Evolutionary conservation across 1,284 basidiomycete species (phyloP).

Genomic region (Malassezia dermatis): DNA sequence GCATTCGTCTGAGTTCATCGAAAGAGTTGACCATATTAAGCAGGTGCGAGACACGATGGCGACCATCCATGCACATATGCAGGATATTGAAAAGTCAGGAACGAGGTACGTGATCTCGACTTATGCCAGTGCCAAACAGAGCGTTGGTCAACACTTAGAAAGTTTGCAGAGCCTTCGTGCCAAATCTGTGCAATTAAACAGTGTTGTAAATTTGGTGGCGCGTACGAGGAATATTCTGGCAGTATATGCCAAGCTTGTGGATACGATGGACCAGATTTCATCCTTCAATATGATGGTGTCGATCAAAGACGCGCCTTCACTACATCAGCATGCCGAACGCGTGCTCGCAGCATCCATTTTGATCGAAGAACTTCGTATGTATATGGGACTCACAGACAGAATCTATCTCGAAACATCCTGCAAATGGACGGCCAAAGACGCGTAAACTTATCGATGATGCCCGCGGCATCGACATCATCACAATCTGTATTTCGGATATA

Average conservation of each 20-base stretch:
- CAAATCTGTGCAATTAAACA: background rate
- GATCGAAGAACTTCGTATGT: background rate
- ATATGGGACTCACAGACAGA: background rate
- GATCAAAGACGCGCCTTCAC: background rate
- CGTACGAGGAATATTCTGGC: background rate
- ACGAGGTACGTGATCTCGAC: background rate
- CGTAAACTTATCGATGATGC: background rate
- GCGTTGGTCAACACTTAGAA: background rate
- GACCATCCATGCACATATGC: background rate
- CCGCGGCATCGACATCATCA: background rate
- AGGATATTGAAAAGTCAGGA: background rate
- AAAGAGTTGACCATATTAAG: background rate
- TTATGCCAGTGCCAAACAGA: conserved; percentile 3
- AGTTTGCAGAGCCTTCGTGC: background rate
- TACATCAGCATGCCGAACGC: conserved; percentile 6
- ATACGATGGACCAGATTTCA: conserved; percentile 5
- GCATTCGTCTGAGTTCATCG: conserved; percentile 3
- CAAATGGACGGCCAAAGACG: background rate
- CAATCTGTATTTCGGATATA: background rate
- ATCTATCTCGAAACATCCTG: background rate
- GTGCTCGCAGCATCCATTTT: background rate
- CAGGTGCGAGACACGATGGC: background rate
- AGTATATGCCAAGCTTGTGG: background rate
- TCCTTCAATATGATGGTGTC: background rate
- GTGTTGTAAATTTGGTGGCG: background rate